These are phyloP conservation scores for Talaromyces sp. DNA, from an alignment of 2,329 filamentous ascomycete genomes.

Conservation along the genomic window DNA sequence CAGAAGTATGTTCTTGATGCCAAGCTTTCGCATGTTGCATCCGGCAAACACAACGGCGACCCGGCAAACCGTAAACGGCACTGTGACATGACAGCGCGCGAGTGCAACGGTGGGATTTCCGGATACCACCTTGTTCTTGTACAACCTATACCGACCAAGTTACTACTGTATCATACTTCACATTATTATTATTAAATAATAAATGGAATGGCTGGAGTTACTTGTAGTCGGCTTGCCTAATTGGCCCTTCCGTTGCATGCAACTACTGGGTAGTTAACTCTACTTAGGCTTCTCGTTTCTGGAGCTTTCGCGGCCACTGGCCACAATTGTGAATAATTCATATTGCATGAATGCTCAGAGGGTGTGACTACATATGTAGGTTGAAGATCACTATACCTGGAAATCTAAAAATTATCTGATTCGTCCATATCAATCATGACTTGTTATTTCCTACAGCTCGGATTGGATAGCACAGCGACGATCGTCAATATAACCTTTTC, in stretches of 20 bases:
- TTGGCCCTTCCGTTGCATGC: not conserved
- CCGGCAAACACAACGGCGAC: not conserved
- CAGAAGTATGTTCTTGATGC: not conserved
- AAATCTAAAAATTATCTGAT: too few relatives aligned
- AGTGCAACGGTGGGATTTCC: not conserved
- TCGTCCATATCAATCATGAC: too few relatives aligned
- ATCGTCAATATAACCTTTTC: not conserved
- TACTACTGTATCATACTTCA: not conserved
- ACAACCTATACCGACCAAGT: too few relatives aligned
- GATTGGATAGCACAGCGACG: too few relatives aligned
- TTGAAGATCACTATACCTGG: too few relatives aligned
- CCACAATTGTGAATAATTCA: not conserved
- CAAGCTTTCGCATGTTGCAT: slow-evolving; percentile 1
- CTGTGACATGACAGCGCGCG: not conserved
- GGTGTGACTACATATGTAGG: too few relatives aligned
- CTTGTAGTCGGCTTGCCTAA: not conserved
- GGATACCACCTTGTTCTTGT: not conserved
- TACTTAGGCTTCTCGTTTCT: not conserved
- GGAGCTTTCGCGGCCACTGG: not conserved
- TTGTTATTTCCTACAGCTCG: too few relatives aligned
- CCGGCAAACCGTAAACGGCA: not conserved
- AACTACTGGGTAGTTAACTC: not conserved
- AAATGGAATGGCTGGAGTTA: not conserved
- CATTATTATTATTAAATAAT: not conserved
- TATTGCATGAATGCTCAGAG: too few relatives aligned